Conservation (phyloP, 2,329 filamentous ascomycete genomes). For the Anthostomella pinea region DNA sequence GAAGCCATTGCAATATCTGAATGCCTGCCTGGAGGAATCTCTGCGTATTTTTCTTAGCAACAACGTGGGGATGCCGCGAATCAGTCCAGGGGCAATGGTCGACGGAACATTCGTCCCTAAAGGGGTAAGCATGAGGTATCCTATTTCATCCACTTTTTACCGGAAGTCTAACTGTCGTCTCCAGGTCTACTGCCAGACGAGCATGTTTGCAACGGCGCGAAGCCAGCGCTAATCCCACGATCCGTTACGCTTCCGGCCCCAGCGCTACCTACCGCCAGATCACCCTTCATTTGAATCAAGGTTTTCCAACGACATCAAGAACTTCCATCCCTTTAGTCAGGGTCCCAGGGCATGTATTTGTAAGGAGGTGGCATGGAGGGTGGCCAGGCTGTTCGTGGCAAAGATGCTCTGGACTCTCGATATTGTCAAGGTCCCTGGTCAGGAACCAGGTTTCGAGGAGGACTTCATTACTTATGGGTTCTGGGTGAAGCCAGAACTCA, state of each 20-base stretch:
- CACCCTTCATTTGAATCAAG: constrained; percentile 5
- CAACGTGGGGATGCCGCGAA: constrained; percentile 19
- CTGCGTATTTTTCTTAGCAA: constrained; percentile 30
- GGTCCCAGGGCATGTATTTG: background rate
- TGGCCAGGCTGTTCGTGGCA: background rate
- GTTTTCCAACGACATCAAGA: constrained; percentile 2
- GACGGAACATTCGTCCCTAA: constrained; percentile 22
- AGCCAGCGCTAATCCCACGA: constrained; percentile 8
- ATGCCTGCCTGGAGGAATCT: constrained; percentile 34
- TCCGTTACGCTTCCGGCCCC: constrained; percentile 6
- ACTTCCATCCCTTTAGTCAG: background rate
- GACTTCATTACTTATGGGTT: background rate
- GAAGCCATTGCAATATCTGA: constrained; percentile 30
- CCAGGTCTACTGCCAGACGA: constrained; percentile 10
- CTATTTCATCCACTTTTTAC: background rate
- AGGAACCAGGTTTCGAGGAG: constrained; percentile 2
- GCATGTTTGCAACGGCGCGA: constrained; percentile 3
- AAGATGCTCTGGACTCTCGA: constrained; percentile 1
- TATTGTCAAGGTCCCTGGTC: background rate
- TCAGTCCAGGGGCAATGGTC: constrained; percentile 22
- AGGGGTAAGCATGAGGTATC: constrained; percentile 10
- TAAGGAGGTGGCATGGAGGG: background rate
- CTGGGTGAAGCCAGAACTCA: background rate
- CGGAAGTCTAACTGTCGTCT: background rate
- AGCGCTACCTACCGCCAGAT: constrained; percentile 4